Evolutionary conservation across 116 monocot genomes (phyloP).

Genomic region (Iris pallida): DNA sequence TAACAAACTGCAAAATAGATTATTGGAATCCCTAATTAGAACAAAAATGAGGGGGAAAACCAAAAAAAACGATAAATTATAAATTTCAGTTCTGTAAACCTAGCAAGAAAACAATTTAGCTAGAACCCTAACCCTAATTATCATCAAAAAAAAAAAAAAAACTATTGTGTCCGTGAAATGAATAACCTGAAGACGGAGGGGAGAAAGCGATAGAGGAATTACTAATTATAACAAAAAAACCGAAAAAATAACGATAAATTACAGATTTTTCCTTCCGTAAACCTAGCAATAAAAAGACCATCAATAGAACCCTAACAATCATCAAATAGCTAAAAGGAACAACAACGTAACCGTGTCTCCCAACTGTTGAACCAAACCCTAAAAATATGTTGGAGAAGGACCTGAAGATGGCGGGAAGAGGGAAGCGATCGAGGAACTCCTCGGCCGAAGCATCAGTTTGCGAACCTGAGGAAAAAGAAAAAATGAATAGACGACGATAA

Average conservation of each 20-base stretch:
- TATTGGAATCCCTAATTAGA: background rate
- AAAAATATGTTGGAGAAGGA: background rate
- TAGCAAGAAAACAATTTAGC: background rate
- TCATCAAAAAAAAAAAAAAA: background rate
- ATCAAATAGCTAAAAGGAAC: too few species aligned
- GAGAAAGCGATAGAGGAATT: conserved; percentile 43
- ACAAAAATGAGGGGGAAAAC: background rate
- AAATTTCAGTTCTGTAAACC: background rate
- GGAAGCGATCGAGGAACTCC: conserved; percentile 88
- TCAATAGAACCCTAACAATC: too few species aligned
- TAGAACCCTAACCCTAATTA: background rate
- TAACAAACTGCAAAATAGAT: conserved; percentile 40
- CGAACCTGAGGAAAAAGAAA: conserved; percentile 34
- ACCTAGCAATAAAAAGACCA: too few species aligned
- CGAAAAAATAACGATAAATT: too few species aligned
- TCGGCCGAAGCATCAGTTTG: conserved; percentile 62
- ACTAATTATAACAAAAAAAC: too few species aligned
- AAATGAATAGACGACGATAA: background rate
- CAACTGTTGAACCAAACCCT: too few species aligned
- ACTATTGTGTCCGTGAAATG: background rate
- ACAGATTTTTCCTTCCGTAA: too few species aligned
- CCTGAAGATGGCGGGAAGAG: conserved; percentile 64
- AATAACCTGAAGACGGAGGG: conserved; percentile 49
- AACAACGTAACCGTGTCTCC: too few species aligned
- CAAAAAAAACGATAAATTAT: background rate